Evolutionary conservation across 1,284 basidiomycete genomes (phyloP), one percentile per base, ranked within the genome.

Genomic region (Pascua sp.): DNA sequence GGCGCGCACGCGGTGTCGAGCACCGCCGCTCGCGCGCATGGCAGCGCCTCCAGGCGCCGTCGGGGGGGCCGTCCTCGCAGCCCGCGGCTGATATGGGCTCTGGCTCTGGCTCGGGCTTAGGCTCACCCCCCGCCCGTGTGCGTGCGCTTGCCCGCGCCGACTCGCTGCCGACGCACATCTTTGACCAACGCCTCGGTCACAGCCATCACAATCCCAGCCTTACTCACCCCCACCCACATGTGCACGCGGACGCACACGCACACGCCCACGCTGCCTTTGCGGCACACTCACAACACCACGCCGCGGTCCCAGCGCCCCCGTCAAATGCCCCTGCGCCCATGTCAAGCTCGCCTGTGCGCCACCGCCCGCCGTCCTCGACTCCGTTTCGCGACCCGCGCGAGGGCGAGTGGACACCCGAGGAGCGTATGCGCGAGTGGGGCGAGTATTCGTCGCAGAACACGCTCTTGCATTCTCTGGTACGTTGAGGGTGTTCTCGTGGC

Each of bases 361-460:
- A 63, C 56, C 51, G 52, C 18, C 56, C 59, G 5, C 62, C 62
- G 8, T 50, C 51, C 0, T 50, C 47, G 8, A 58, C 60, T 5
- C 58, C 62, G 15, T 63, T 63, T 49, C 62, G 62, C 11, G 53
- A 44, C 2, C 24, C 24, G 24, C 24, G 24, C 24, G 53, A 55
- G 18, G 56, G 57, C 40, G 55, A 53, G 24, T 63, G 59, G 58
- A 58, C 51, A 7, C 53, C 54, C 18, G 58, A 63, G 32, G 62
- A 63, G 49, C 58, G 62, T 16, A 13, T 58, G 24, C 58, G 56
- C 15, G 62, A 63, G 37, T 63, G 62, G 62, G 62, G 62, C 16
- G 59, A 60, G 53, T 63, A 63, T 53, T 47, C 62, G 32, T 15
- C 41, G 4, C 62, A 59, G 47, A 63, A 63, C 47, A 49, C 56